These are phyloP conservation scores for Coniferiporia weirii DNA, from an alignment of 1,284 basidiomycete genomes.

Conservation along the genomic window DNA sequence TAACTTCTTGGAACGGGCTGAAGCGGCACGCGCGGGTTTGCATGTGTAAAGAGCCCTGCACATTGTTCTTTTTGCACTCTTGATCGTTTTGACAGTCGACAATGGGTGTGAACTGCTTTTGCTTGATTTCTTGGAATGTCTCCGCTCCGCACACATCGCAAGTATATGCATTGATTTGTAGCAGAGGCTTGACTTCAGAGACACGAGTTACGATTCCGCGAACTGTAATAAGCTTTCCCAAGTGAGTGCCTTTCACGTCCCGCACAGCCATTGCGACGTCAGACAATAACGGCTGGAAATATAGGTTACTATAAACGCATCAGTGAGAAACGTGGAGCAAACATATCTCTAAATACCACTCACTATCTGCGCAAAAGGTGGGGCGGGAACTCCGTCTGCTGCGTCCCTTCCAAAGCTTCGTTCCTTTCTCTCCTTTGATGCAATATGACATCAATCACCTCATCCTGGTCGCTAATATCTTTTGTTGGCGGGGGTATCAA, in stretches of 20 bases:
- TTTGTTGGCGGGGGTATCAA: conserved; percentile 83
- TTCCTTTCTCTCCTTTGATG: conserved; percentile 91
- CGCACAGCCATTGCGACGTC: conserved; percentile 84
- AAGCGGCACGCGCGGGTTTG: conserved; percentile 97
- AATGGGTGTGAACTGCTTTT: conserved; percentile 88
- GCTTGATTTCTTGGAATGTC: conserved; percentile 97
- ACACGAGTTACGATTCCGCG: conserved; percentile 98
- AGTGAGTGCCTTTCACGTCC: conserved; percentile 78
- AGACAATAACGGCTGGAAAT: conserved; percentile 80
- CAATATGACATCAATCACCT: conserved; percentile 92
- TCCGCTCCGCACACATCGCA: conserved; percentile 98
- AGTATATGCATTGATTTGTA: conserved; percentile 97
- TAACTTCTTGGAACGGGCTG: conserved; percentile 97
- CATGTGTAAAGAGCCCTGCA: conserved; percentile 92
- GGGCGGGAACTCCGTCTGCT: conserved; percentile 75
- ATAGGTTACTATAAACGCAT: conserved; percentile 70
- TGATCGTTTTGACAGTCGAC: conserved; percentile 79
- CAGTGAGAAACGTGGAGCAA: conserved; percentile 22
- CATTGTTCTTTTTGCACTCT: conserved; percentile 84
- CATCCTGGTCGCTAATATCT: conserved; percentile 84
- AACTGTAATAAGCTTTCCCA: conserved; percentile 92
- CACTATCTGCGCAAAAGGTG: conserved; percentile 93
- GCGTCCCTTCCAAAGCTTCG: conserved; percentile 61
- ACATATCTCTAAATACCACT: conserved; percentile 33
- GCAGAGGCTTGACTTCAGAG: conserved; percentile 96